Evolutionary conservation across 495 filamentous ascomycete species (phyloP).

Genomic region (Talaromyces trachyspermus): DNA sequence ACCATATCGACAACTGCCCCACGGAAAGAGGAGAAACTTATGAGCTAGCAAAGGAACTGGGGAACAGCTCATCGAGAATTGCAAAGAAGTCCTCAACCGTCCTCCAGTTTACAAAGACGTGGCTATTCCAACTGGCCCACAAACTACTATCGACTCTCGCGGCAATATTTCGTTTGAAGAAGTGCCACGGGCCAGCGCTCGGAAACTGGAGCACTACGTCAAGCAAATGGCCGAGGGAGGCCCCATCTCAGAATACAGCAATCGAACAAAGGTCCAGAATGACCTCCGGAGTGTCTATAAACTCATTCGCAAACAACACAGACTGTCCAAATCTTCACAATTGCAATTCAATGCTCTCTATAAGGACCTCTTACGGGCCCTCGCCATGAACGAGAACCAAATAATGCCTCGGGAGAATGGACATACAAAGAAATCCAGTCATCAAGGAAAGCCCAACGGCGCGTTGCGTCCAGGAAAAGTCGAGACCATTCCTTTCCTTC

Average conservation of each 20-base stretch:
- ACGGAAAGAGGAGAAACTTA: conserved; percentile 97
- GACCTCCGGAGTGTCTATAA: conserved; percentile 92
- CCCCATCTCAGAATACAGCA: conserved; percentile 97
- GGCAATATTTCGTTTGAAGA: conserved; percentile 89
- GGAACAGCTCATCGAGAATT: conserved; percentile 95
- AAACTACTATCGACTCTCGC: conserved; percentile 79
- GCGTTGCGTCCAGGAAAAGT: conserved; percentile 72
- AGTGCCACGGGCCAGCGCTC: conserved; percentile 76
- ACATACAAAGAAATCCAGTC: conserved; percentile 53
- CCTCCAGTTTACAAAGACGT: conserved; percentile 95
- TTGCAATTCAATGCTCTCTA: conserved; percentile 93
- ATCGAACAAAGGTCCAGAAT: conserved; percentile 94
- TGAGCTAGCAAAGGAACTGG: conserved; percentile 91
- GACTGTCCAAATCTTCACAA: conserved; percentile 87
- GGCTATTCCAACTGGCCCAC: conserved; percentile 79
- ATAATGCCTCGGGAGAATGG: conserved; percentile 84
- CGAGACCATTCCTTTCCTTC: conserved; percentile 96
- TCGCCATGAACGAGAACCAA: conserved; percentile 95
- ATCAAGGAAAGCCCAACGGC: conserved; percentile 51
- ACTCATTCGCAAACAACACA: conserved; percentile 94
- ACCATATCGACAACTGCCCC: conserved; percentile 98
- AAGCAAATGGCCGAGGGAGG: conserved; percentile 98
- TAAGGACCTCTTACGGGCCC: conserved; percentile 82
- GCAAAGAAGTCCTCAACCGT: conserved; percentile 77
- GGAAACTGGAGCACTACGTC: conserved; percentile 98